Base-by-base conservation (phyloP, 164 flowering plant genomes). In the Paratinospora sagittata region DNA sequence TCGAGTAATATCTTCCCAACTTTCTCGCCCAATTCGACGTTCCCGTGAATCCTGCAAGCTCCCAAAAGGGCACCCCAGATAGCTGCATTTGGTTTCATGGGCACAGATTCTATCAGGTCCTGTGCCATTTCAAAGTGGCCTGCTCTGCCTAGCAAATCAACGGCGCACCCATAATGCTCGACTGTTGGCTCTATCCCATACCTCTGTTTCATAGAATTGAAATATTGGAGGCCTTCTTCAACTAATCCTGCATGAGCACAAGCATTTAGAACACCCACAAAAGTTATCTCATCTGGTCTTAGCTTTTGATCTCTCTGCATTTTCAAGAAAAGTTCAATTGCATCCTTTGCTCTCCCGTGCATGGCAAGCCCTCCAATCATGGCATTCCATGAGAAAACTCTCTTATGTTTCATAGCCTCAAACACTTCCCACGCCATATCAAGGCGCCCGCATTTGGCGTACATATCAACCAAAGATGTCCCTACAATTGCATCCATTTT, bases 171-270 rank as follows among this genome's bases (percentile, higher is more conserved):
- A 63, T 79, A 82, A 66, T 82, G 87, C 75, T 84, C 81, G 49
- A 81, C 72, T 30, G 24, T 64, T 0, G 86, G 83, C 24, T 69
- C 73, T 39, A 84, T 19, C 7, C 78, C 77, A 60, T 78, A 67
- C 30, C 14, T 69, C 27, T 33, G 26, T 55, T 73, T 72, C 84
- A 84, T 79, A 14, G 75, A 74, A 19, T 65, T n/a, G 49, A 83
- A 78, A 55, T 43, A 78, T 10, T 68, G 30, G 8, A 70, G 52
- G 13, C 87, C 87, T 69, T 66, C 43, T 27, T 81, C 84, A 7
- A 81, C 82, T 33, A 80, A 55, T 19, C 87, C 87, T 24, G 77
- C 83, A 73, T 83, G 85, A 63, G 83, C 80, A 70, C 85, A 84
- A 0, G 84, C 87, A 26, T 73, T 79, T 30, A 83, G 61, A 11